Evolutionary conservation across 257 asterid genomes (phyloP).

Genomic region (Hygrophila difformis): DNA sequence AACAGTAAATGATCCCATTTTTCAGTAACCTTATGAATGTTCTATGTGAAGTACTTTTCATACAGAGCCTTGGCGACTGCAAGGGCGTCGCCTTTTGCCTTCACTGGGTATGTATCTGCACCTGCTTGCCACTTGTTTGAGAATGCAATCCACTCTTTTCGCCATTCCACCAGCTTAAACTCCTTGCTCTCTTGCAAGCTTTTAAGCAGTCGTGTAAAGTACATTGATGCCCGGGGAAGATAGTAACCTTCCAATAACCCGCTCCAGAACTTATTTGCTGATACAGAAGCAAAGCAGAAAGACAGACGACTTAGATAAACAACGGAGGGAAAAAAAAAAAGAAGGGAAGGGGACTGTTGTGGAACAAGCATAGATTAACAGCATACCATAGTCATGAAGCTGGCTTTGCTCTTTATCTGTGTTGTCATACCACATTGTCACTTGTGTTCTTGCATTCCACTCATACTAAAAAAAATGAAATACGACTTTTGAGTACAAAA

Average conservation of each 20-base stretch:
- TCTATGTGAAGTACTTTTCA: constrained; percentile 45
- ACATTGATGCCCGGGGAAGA: constrained; percentile 83
- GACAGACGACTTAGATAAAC: constrained; percentile 2
- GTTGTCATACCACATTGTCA: constrained; percentile 94
- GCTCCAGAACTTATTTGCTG: constrained; percentile 96
- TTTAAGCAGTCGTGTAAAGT: constrained; percentile 41
- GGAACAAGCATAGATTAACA: too few relatives aligned
- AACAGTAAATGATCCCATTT: too few relatives aligned
- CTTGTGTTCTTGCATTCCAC: constrained; percentile 97
- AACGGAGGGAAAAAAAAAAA: background rate
- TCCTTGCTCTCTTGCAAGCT: constrained; percentile 47
- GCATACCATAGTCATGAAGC: constrained; percentile 85
- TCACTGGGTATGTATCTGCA: constrained; percentile 49
- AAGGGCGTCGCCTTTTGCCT: constrained; percentile 64
- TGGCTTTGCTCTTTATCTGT: constrained; percentile 53
- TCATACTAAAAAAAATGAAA: constrained; percentile 45
- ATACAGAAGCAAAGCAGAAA: constrained; percentile 8
- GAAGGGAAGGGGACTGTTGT: constrained; percentile 1
- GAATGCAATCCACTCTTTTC: constrained; percentile 82
- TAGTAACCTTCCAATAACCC: constrained; percentile 69
- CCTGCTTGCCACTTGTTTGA: constrained; percentile 80
- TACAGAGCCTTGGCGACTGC: constrained; percentile 50
- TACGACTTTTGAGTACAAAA: background rate
- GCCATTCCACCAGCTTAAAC: constrained; percentile 67
- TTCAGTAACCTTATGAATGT: too few relatives aligned